Percentiles rank a stretch among this genome's conserved stretches.
Evolutionary conservation across 2,329 filamentous ascomycete species (phyloP).

Genomic region (Pestalotiopsis sp.): DNA sequence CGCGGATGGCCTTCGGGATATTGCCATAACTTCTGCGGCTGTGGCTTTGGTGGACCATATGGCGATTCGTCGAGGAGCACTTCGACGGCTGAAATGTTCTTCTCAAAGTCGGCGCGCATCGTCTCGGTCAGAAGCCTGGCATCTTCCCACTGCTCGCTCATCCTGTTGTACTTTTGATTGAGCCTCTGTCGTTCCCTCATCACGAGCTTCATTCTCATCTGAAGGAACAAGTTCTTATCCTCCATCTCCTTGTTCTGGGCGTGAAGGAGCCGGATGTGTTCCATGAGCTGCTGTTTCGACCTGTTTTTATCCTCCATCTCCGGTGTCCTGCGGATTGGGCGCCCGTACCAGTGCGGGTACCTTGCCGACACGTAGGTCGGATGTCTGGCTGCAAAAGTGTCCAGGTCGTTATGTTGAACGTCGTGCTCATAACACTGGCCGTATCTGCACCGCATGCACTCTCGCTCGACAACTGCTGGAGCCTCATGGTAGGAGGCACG

Average conservation of each 20-base stretch:
- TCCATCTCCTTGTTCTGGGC: background rate
- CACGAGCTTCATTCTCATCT: background rate
- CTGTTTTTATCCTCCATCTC: background rate
- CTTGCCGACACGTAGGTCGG: background rate
- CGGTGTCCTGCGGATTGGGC: background rate
- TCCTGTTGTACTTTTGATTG: background rate
- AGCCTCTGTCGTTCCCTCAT: background rate
- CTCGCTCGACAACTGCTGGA: background rate
- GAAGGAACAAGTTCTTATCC: background rate
- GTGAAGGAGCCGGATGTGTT: background rate
- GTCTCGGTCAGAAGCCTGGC: background rate
- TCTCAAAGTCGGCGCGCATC: background rate
- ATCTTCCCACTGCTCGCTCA: constrained; percentile 1
- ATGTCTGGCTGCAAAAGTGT: background rate
- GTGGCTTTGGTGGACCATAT: background rate
- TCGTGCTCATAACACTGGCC: background rate
- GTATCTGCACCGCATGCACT: background rate
- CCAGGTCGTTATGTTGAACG: background rate
- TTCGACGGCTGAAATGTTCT: background rate
- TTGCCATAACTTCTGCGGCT: background rate
- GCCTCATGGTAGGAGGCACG: background rate
- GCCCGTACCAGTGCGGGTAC: constrained; percentile 2
- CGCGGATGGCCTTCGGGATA: background rate
- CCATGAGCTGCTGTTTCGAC: constrained; percentile 6
- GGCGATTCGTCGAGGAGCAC: background rate